Evolutionary conservation across 768 basidiomycete species (phyloP), one percentile per base, ranked within the genome.

Genomic region (Rubroboletus pulcherrimus): DNA sequence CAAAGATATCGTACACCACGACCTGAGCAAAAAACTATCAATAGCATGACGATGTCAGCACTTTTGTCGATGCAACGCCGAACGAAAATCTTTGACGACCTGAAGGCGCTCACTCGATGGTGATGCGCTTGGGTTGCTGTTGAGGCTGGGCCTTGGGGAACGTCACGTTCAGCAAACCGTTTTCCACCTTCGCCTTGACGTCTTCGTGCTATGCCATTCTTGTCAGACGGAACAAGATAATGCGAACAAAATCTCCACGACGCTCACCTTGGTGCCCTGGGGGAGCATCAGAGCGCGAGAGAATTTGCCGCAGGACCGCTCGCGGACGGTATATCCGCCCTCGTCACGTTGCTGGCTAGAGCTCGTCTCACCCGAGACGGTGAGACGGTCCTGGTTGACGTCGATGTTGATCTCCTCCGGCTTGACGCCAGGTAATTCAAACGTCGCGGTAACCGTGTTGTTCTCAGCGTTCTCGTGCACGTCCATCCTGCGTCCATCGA

Each of bases 401-500:
- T 84, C 82, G 59, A 86, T 77, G 47, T 69, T 67, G 46, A 85
- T 71, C 55, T 83, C 69, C 44, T 82, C 77, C 33, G 79, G 77
- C 53, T 70, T 70, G 38, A 84, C 30, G 19, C 83, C 83, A 0
- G 85, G 83, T 7, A 86, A 69, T 59, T 86, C 84, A 62, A 85
- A 82, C 7, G 74, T 67, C 40, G 83, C 83, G 0, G 79, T 81
- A 38, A 85, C 78, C 37, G 71, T 63, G 61, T 82, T 81, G 24
- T 66, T 69, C 21, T 78, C 73, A 0, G 61, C 44, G 54, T 81
- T 70, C 60, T 84, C 82, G 61, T 81, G 78, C 12, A 84, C 67
- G 58, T 84, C 80, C 77, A 84, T 78, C 59, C 83, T 84, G 57
- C 1, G n/a, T 31, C 24, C n/a, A 24, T 29, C 19, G 2, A 3